Base-by-base conservation (phyloP, 2,329 filamentous ascomycete species). In the Niveomyces coronatus region DNA sequence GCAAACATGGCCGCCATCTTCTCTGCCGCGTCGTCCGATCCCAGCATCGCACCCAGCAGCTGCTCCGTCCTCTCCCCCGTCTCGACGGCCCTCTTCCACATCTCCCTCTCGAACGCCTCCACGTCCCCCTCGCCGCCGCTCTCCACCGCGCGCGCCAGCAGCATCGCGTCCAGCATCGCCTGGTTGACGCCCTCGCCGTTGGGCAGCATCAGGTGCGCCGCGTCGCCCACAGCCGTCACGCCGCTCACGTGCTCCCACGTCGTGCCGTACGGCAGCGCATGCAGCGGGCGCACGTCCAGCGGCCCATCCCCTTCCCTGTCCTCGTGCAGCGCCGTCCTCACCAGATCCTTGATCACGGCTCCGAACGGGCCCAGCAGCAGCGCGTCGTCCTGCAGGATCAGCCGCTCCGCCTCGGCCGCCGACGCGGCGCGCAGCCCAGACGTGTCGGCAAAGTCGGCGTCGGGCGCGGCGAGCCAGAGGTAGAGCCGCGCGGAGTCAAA, bases 121-220 rank as follows among this genome's bases (percentile, higher is more conserved):
- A 56, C 28, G n/a, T n/a, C n/a, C n/a, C n/a, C n/a, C n/a, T n/a
- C n/a, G n/a, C n/a, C n/a, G n/a, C n/a, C n/a, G n/a, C n/a, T n/a
- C n/a, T n/a, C n/a, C n/a, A n/a, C n/a, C n/a, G n/a, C n/a, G n/a
- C n/a, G n/a, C 0, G 57, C 59, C 7, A 76, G 51, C 14, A 65
- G 53, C 14, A 70, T 46, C 1, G 67, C 57, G 48, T 76, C 71
- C 27, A 55, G 51, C 63, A 76, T 66, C 0, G 64, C 69, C 4
- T 64, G 47, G 45, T 76, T 75, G 24, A 73, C 70, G 2, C 71
- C 71, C 35, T 71, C 70, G 4, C 72, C 71, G 0, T 63, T 64
- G 0, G 67, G 66, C 4, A 62, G 63, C 61, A 71, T 69, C 10
- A 74, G 45, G 48, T 76, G 71, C 10, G 70, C 71, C 2, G 71